These are phyloP conservation scores for Coniochaeta prunicola DNA, from an alignment of 2,329 filamentous ascomycete genomes.

Conservation along the genomic window DNA sequence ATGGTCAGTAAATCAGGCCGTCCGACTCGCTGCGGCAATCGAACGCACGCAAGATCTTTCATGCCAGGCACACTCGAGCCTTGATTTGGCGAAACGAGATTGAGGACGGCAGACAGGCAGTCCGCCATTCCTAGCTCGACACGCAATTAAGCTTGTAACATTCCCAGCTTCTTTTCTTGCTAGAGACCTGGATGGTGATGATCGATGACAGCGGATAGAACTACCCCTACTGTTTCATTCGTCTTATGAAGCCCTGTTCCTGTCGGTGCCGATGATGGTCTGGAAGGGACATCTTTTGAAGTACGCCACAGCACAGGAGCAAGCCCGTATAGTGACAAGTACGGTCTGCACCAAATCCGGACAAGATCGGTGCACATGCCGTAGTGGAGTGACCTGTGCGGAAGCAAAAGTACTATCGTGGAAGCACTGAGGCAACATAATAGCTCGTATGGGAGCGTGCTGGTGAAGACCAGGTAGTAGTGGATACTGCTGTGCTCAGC, in stretches of 20 bases:
- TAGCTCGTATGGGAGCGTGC: neutral
- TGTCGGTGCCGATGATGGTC: neutral
- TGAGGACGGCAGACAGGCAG: neutral
- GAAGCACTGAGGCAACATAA: neutral
- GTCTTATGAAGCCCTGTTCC: neutral
- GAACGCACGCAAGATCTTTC: neutral
- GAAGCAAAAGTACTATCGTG: neutral
- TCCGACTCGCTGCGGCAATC: constrained; percentile 3
- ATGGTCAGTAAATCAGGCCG: neutral
- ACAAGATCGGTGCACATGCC: neutral
- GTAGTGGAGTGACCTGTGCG: neutral
- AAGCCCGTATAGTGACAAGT: neutral
- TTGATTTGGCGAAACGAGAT: constrained; percentile 2
- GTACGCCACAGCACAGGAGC: neutral
- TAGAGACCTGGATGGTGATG: neutral
- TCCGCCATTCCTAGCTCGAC: neutral
- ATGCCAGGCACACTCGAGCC: constrained; percentile 2
- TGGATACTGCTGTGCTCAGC: neutral
- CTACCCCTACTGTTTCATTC: neutral
- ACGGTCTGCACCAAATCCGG: neutral
- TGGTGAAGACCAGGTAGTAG: neutral
- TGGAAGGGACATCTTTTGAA: neutral
- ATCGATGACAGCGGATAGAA: neutral
- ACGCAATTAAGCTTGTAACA: neutral
- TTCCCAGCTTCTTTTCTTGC: neutral